Base-by-base conservation (phyloP, 176 grass and related monocot genomes). In the Poa pratensis region DNA sequence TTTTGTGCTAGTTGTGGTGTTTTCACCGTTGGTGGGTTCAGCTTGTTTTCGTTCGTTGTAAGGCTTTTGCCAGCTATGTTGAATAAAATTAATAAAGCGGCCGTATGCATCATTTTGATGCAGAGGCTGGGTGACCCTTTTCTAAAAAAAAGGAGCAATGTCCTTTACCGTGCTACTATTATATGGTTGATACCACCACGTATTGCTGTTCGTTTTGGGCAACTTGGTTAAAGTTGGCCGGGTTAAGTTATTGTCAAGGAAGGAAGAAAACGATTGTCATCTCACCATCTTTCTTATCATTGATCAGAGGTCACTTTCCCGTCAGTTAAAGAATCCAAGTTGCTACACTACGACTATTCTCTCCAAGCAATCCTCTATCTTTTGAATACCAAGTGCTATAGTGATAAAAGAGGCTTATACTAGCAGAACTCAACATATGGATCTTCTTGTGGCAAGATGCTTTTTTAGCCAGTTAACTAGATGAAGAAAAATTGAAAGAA, bases 231-330 rank as follows among this genome's bases (percentile, higher is more conserved):
- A 87, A 90, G 84, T 75, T 80, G 22, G 58, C 30, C 40, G 12
- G 59, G 17, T 79, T 87, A 87, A 66, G 74, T 87, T 91, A 87
- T 80, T 84, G 34, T 70, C 28, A 87, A 87, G 75, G 75, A 75
- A 79, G 86, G 66, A 35, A 35, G 80, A 87, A 91, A 87, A 87
- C 23, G 77, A 76, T 87, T 73, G 89, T 84, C 89, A 91, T 91
- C 85, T 77, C 75, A 51, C 89, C 89, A 84, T 91, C 89, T 87
- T 84, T 24, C 81, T 87, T 84, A 84, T 91, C 69, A 87, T 91
- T 84, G 81, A 87, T 87, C 69, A 30, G 20, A 8, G 61, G 23
- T 80, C 69, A 76, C 85, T 84, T 87, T 87, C 15, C 81, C 85
- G 43, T 77, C 69, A 14, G 76, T 84, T 84, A 84, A 84, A 80